Base-by-base conservation (phyloP, 2,329 filamentous ascomycete species). In the Fusarium tupiense region DNA sequence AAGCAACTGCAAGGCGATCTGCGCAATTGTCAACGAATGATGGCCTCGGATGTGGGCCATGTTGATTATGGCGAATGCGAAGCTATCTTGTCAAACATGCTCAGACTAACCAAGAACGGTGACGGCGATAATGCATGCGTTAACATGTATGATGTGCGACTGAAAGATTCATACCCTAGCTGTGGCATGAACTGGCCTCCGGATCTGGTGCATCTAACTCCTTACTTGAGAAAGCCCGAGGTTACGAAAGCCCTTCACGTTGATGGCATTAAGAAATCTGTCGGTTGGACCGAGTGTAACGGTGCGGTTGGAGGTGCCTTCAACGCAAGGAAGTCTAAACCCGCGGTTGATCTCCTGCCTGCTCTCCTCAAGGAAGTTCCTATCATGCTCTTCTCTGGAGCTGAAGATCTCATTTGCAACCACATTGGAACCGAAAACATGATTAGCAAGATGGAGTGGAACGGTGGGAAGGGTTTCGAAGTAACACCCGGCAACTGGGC, bases 171-270 rank as follows among this genome's bases (percentile, higher is more conserved):
- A 12, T 94, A 90, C 82, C 93, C 94, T 9, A 92, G 92, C 72
- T 99, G 96, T 82, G 96, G 96, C 76, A 98, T 98, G 95, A 96
- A 95, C 85, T 99, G 97, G 97, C 96, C 96, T 38, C 93, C 95
- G 73, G 96, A 99, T 83, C 87, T 99, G 79, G 83, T 84, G 53
- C 81, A 89, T 57, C 89, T 99, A 29, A 94, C 91, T 11, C 94
- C 95, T 0, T 99, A 98, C 82, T 89, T 99, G 60, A 93, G 94
- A 66, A 91, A 92, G 64, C 79, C 86, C n/a, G 94, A 98, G 54
- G 96, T 99, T 20, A 86, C 90, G 33, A 79, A 87, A 9, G 96
- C 96, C 2, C 87, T 99, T 41, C 93, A 99, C 81, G 90, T 99
- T 82, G 93, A 94, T 79, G 80, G 87, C 0, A 92, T 93, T 77